Conservation (phyloP, 176 grass and related monocot species). For the Rhipidocladum racemiflorum region DNA sequence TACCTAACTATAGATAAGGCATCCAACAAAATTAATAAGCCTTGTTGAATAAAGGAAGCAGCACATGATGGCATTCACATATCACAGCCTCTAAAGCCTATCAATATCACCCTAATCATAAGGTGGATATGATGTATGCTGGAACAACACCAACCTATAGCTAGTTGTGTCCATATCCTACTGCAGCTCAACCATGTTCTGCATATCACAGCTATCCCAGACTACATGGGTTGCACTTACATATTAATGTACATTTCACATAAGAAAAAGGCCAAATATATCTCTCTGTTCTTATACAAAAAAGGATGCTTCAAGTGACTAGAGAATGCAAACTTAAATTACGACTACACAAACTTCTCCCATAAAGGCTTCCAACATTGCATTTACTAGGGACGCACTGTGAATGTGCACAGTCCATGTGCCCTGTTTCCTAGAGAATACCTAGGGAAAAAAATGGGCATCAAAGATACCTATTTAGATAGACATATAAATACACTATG, state of each 20-base stretch:
- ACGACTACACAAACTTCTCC: neutral
- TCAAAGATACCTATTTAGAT: neutral
- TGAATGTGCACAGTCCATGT: neutral
- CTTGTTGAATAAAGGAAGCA: neutral
- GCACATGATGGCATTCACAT: neutral
- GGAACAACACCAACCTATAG: neutral
- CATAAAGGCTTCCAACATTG: neutral
- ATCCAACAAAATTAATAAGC: neutral
- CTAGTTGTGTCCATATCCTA: neutral
- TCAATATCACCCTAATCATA: neutral
- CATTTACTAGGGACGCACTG: conserved; percentile 3
- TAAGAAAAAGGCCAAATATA: neutral
- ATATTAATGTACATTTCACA: neutral
- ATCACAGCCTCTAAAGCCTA: neutral
- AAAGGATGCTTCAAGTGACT: neutral
- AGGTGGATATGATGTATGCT: neutral
- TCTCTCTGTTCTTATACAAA: neutral
- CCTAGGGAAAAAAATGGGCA: neutral
- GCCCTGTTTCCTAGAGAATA: neutral
- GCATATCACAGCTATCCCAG: neutral
- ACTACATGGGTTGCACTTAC: neutral
- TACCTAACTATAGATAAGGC: neutral
- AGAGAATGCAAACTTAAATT: neutral
- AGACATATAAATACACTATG: neutral
- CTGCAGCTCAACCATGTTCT: neutral